Evolutionary conservation across 2,329 filamentous ascomycete genomes (phyloP).

Genomic region (Simplicillium sp.): DNA sequence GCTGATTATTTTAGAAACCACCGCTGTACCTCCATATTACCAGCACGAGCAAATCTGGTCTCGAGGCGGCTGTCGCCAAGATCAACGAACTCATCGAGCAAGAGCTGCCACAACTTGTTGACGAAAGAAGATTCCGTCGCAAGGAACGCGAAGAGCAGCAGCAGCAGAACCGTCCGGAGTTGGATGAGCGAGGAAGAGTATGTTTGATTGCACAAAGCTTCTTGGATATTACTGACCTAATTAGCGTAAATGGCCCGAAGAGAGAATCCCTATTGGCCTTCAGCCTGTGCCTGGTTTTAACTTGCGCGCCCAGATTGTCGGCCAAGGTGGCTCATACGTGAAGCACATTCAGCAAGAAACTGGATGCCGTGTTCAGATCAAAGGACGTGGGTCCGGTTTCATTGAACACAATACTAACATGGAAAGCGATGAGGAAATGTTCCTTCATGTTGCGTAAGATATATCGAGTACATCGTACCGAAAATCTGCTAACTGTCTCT

Average conservation of each 20-base stretch:
- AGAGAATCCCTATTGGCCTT: constrained; percentile 83
- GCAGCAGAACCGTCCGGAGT: constrained; percentile 61
- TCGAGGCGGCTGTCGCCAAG: constrained; percentile 77
- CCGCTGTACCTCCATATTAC: constrained; percentile 94
- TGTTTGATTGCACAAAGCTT: too few species aligned
- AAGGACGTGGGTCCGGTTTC: constrained; percentile 90
- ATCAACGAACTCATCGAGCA: constrained; percentile 95
- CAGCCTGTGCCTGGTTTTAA: constrained; percentile 94
- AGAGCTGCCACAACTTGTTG: constrained; percentile 88
- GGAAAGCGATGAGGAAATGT: constrained; percentile 96
- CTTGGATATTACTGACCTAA: constrained; percentile 1
- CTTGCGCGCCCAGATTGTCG: constrained; percentile 89
- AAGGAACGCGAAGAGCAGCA: constrained; percentile 72
- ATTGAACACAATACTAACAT: constrained; percentile 78
- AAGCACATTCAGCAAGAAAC: constrained; percentile 98
- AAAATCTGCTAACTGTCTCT: constrained; percentile 4
- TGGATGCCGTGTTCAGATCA: constrained; percentile 93
- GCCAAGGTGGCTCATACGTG: constrained; percentile 87
- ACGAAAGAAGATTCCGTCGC: constrained; percentile 84
- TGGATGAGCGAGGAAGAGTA: too few species aligned
- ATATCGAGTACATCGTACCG: constrained; percentile 17
- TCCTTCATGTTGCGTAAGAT: constrained; percentile 83
- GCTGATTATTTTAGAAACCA: constrained; percentile 54
- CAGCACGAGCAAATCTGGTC: constrained; percentile 81
- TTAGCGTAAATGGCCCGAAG: constrained; percentile 97